Base-by-base conservation (phyloP, 2,329 filamentous ascomycete species). In the Aspergillus fumigatiaffinis region DNA sequence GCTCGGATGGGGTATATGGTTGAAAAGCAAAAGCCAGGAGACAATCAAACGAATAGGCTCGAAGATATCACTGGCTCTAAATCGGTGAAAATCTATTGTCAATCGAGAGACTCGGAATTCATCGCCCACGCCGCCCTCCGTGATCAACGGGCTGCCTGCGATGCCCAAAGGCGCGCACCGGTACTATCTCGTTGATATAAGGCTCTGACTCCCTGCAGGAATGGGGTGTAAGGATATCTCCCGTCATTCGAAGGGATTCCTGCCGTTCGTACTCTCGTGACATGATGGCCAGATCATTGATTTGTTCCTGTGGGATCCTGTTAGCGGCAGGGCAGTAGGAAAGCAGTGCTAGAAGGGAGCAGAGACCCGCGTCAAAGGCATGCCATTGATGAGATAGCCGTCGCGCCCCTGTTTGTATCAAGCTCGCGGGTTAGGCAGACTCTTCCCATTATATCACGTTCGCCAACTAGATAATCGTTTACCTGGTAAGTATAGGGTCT, bases 401-500 rank as follows among this genome's bases (percentile, higher is more conserved):
- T 80, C 78, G 57, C 78, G 76, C 48, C 77, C 77, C 77, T 79
- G 65, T 54, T 60, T 35, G 51, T 47, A 54, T 47, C 51, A 64
- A 60, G 55, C 58, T 51, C 54, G 57, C 56, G 62, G 52, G 63
- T 71, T 68, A 71, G 66, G 66, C 32, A 38, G 28, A 29, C 48
- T 42, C 38, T 58, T 54, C 50, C 53, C 52, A 50, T 49, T 49
- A 29, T 48, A n/a, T 23, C 38, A 38, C 14, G 42, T 44, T 25
- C 29, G 41, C 23, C 44, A 25, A 23, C 44, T 14, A 47, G 28
- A 38, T 48, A 46, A 20, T 44, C 44, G 50, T 61, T 60, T 76
- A 78, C 77, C 70, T 80, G 77, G 59, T 79, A 79, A 52, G 72
- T 77, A 62, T 76, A 80, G 42, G 78, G 78, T 57, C 78, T 70